Conservation (phyloP, 768 basidiomycete genomes). For the Termitomyces titanicus region DNA sequence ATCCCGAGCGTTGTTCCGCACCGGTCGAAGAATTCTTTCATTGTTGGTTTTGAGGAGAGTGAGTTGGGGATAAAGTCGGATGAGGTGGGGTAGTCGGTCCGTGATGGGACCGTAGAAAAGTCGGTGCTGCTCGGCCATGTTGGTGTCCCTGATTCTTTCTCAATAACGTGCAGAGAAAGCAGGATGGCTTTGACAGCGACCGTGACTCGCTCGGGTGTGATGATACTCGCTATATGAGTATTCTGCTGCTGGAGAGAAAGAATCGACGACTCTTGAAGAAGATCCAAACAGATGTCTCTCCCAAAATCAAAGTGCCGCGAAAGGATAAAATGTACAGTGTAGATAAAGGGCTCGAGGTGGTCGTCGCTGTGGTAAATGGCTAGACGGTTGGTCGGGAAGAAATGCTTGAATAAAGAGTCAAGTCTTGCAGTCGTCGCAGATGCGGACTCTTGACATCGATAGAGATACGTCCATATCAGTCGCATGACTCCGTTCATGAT, state of each 20-base stretch:
- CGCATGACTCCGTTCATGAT: conserved; percentile 82
- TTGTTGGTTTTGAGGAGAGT: conserved; percentile 56
- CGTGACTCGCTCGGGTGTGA: conserved; percentile 70
- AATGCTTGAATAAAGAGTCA: conserved; percentile 67
- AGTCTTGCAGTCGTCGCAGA: conserved; percentile 80
- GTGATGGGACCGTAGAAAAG: conserved; percentile 51
- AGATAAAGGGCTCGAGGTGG: conserved; percentile 70
- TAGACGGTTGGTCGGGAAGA: conserved; percentile 73
- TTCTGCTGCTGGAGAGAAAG: conserved; percentile 38
- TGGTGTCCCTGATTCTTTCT: conserved; percentile 67
- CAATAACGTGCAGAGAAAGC: conserved; percentile 65
- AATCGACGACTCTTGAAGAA: conserved; percentile 68
- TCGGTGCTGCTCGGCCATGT: conserved; percentile 77
- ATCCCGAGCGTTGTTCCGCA: conserved; percentile 52
- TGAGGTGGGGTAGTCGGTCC: conserved; percentile 69
- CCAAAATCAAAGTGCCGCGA: conserved; percentile 85
- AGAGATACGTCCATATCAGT: conserved; percentile 92
- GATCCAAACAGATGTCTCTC: conserved; percentile 73
- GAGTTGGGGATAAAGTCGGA: conserved; percentile 57
- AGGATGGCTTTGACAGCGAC: conserved; percentile 78
- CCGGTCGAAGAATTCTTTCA: conserved; percentile 71
- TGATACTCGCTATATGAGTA: conserved; percentile 34
- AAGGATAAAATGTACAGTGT: conserved; percentile 78
- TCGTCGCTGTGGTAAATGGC: conserved; percentile 67
- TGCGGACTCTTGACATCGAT: conserved; percentile 82